Evolutionary conservation across 257 asterid genomes (phyloP).

Genomic region (Echium plantagineum): DNA sequence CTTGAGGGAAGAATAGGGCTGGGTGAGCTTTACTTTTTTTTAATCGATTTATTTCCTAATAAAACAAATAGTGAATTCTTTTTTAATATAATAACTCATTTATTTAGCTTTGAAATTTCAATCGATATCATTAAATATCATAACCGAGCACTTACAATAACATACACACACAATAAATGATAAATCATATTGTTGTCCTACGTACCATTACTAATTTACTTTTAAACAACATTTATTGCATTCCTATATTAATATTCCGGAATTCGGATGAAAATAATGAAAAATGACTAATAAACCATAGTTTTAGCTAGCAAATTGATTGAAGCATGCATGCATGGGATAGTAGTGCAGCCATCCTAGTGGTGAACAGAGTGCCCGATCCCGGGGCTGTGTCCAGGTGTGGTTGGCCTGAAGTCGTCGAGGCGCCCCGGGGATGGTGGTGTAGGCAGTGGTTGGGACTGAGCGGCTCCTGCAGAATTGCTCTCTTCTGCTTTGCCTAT

Average conservation of each 20-base stretch:
- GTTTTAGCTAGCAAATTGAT: too few relatives aligned
- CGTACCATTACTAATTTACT: neutral
- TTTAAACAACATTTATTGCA: neutral
- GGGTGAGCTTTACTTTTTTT: too few relatives aligned
- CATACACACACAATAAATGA: too few relatives aligned
- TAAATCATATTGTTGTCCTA: neutral
- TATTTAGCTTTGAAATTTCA: too few relatives aligned
- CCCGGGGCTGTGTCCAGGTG: slow-evolving; percentile 61
- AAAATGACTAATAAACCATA: too few relatives aligned
- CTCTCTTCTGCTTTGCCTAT: slow-evolving; percentile 2
- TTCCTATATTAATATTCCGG: neutral
- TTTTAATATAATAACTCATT: too few relatives aligned
- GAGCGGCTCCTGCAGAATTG: slow-evolving; percentile 15
- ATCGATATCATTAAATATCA: too few relatives aligned
- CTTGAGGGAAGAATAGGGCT: too few relatives aligned
- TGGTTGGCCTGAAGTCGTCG: slow-evolving; percentile 45
- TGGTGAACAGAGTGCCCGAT: slow-evolving; percentile 33
- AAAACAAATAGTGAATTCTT: too few relatives aligned
- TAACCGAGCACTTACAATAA: too few relatives aligned
- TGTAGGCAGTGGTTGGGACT: slow-evolving; percentile 19
- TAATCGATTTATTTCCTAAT: too few relatives aligned
- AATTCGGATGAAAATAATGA: neutral
- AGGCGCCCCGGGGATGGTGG: slow-evolving; percentile 36
- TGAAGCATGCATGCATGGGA: slow-evolving; percentile 1
- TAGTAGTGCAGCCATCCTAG: too few relatives aligned